Conservation (phyloP, 805 yeast genomes). For the Metschnikowia drakensbergensis region DNA sequence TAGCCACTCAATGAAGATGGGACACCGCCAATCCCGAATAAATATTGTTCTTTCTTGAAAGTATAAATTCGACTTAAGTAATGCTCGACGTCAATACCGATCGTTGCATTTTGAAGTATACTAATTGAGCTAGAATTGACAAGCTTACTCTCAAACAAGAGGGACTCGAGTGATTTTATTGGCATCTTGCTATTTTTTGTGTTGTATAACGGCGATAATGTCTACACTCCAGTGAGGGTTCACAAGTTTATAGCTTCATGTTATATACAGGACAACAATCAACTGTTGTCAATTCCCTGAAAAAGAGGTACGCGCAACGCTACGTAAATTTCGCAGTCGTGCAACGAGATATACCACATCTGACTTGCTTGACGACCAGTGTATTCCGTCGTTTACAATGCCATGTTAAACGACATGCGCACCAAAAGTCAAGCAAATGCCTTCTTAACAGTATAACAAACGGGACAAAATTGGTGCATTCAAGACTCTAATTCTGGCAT, state of each 20-base stretch:
- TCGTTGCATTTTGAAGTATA: constrained; percentile 56
- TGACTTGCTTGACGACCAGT: no score
- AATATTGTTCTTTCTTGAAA: constrained; percentile 60
- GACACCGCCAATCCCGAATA: constrained; percentile 78
- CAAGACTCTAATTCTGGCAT: no score
- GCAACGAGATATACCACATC: no score
- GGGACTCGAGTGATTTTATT: constrained; percentile 58
- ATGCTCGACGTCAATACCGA: constrained; percentile 84
- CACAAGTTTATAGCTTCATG: neutral
- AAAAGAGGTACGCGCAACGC: no score
- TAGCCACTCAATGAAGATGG: constrained; percentile 58
- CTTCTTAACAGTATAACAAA: no score
- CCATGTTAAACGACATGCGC: no score
- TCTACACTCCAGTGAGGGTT: neutral
- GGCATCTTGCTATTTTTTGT: constrained; percentile 28
- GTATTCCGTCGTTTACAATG: no score
- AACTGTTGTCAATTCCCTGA: neutral
- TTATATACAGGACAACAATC: neutral
- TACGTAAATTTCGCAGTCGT: no score
- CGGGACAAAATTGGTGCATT: no score
- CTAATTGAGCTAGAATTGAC: constrained; percentile 61
- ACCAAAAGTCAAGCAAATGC: no score
- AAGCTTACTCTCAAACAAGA: constrained; percentile 62
- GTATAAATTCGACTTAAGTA: constrained; percentile 63
- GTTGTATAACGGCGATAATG: neutral